Evolutionary conservation across 495 filamentous ascomycete genomes (phyloP), one percentile per base, ranked within the genome.

Genomic region (Pyrenula massariospora): DNA sequence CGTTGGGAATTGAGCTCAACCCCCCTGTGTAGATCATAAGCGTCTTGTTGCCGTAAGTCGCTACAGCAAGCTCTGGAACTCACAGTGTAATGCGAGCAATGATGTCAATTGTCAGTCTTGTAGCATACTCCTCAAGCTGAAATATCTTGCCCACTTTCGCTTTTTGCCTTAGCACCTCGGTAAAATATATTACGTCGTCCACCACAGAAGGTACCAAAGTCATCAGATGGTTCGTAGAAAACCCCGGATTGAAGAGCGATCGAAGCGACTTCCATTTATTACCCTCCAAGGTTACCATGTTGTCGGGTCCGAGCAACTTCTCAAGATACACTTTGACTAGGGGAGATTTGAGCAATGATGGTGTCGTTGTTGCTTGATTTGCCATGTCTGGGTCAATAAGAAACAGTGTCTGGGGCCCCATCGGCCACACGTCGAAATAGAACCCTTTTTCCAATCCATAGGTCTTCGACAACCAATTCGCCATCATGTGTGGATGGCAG

Each of bases 211-310:
- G 69, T 0, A 73, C 64, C 21, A 77, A 59, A 2, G 60, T 65
- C 53, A 72, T 63, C 2, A 79, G 59, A 58, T 77, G 67, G 24
- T 59, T 67, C 0, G 59, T 56, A 12, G 60, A 62, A 61, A 80
- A 79, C 3, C 74, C 76, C 3, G 73, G 73, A 59, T 73, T 79
- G 62, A 77, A 77, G 3, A 70, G 53, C 47, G 47, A 50, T 24
- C 73, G 57, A 66, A 68, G 72, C 22, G 56, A 59, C 59, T 73
- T 75, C 75, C 75, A 77, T 52, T 60, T 48, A 21, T 58, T 20
- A 11, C 71, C 67, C 19, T 68, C 58, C 42, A 64, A 55, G n/a
- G 62, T 48, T 3, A 73, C 56, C 22, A 73, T 24, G 47, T 62
- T 64, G 22, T 66, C 57, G 3, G 36, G 25, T 15, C 70, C 68